These are phyloP conservation scores for Senecio squalidus DNA, from an alignment of 140 eudicot species.

Conservation along the genomic window DNA sequence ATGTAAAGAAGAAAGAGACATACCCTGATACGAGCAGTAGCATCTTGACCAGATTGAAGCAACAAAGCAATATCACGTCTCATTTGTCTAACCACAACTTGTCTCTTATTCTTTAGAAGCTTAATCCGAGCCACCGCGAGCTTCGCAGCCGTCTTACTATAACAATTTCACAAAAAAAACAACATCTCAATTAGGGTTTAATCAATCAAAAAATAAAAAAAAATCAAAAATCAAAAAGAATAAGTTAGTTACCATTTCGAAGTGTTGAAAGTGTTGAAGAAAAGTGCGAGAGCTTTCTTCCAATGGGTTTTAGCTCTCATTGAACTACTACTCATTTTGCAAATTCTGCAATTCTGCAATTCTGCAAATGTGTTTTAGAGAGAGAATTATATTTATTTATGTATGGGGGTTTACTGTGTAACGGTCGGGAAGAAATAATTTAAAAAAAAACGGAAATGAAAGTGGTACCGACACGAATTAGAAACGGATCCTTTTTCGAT, in stretches of 20 bases:
- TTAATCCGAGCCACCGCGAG: slow-evolving; percentile 87
- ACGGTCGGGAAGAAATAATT: too few species aligned
- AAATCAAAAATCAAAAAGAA: too few species aligned
- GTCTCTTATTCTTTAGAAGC: slow-evolving; percentile 84
- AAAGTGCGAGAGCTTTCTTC: slow-evolving; percentile 47
- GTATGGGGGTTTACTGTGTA: too few species aligned
- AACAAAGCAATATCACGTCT: slow-evolving; percentile 90
- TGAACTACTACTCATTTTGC: too few species aligned
- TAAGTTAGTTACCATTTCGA: slow-evolving; percentile 55
- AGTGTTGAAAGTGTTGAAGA: slow-evolving; percentile 56
- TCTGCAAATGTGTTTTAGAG: too few species aligned
- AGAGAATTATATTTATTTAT: too few species aligned
- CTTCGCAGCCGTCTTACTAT: slow-evolving; percentile 83
- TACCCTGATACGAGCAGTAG: slow-evolving; percentile 93
- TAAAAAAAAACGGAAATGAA: too few species aligned
- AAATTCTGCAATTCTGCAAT: too few species aligned
- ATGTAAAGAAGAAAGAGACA: background rate
- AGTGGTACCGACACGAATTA: too few species aligned
- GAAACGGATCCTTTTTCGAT: too few species aligned
- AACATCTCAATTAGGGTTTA: slow-evolving; percentile 10
- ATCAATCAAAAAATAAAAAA: background rate
- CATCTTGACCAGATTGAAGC: slow-evolving; percentile 77
- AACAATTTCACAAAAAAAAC: background rate
- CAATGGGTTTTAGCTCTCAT: slow-evolving; percentile 30
- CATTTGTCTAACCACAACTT: slow-evolving; percentile 85